phyloP scores from a whole-genome alignment of 352 stramenopile species.

The Blastocystis sp. region DNA sequence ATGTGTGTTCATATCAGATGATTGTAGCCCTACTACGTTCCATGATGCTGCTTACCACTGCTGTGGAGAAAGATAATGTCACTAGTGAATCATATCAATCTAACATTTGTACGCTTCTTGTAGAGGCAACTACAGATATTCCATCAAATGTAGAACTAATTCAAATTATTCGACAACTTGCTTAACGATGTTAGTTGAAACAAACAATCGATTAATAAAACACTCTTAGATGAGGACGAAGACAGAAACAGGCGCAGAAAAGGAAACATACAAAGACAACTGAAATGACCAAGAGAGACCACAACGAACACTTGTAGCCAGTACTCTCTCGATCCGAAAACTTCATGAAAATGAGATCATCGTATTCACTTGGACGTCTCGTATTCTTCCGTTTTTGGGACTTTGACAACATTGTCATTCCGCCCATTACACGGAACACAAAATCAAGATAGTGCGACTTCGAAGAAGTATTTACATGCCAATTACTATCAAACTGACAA shows the following conservation, averaged over 20 bases:
- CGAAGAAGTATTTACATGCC: neutral
- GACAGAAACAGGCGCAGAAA: neutral
- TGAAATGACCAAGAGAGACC: neutral
- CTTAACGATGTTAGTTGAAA: neutral
- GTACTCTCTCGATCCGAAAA: constrained; percentile 7
- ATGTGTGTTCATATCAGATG: neutral
- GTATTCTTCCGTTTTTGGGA: too few relatives aligned
- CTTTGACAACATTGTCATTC: neutral
- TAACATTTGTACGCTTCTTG: neutral
- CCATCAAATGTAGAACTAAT: neutral
- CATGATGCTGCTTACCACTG: neutral
- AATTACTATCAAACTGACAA: neutral
- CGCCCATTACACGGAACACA: neutral
- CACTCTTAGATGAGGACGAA: neutral
- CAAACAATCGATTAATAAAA: constrained; percentile 21
- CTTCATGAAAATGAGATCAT: constrained; percentile 36
- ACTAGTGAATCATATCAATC: neutral
- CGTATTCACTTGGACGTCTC: neutral
- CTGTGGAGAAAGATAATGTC: neutral
- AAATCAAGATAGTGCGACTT: neutral
- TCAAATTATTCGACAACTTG: neutral
- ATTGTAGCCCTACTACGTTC: neutral
- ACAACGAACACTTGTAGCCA: neutral
- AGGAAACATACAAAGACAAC: neutral
- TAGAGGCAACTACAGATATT: neutral